These are phyloP conservation scores for Rhizopus arrhizus DNA, from an alignment of 371 early-diverging fungal species.

Conservation along the genomic window DNA sequence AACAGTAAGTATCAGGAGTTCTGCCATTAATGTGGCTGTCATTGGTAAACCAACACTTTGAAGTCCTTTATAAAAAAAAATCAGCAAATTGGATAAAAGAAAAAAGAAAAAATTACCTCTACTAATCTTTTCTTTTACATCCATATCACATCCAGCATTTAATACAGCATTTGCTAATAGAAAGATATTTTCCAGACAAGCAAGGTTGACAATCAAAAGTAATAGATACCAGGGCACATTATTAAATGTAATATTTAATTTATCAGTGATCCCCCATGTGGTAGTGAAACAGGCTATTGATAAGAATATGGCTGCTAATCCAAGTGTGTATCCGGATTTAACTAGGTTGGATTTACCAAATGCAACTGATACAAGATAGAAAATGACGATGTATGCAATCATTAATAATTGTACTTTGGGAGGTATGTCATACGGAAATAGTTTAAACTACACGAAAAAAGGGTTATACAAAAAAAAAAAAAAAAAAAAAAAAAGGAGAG, in stretches of 20 bases:
- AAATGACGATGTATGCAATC: constrained; percentile 34
- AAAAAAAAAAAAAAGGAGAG: not conserved
- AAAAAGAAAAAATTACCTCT: constrained; percentile 32
- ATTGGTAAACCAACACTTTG: constrained; percentile 69
- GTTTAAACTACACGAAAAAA: constrained; percentile 26
- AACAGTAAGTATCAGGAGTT: constrained; percentile 54
- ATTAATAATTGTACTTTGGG: constrained; percentile 26
- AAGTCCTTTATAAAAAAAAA: constrained; percentile 40
- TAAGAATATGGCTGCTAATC: constrained; percentile 61
- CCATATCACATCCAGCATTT: constrained; percentile 65
- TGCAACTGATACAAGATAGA: constrained; percentile 65
- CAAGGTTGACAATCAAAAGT: constrained; percentile 68
- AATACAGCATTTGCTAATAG: constrained; percentile 72
- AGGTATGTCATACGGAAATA: constrained; percentile 32
- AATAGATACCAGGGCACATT: constrained; percentile 61
- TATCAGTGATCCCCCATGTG: constrained; percentile 33
- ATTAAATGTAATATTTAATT: constrained; percentile 27
- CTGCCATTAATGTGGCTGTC: constrained; percentile 57
- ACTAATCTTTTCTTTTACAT: constrained; percentile 71
- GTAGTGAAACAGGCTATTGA: constrained; percentile 37
- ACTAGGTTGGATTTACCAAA: constrained; percentile 68
- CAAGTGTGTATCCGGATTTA: constrained; percentile 74
- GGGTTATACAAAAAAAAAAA: too few relatives aligned
- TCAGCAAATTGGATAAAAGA: not conserved
- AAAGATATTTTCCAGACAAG: constrained; percentile 75